Evolutionary conservation across 345 rosid species (phyloP), one percentile per base, ranked within the genome.

Genomic region (Bruguiera parviflora): DNA sequence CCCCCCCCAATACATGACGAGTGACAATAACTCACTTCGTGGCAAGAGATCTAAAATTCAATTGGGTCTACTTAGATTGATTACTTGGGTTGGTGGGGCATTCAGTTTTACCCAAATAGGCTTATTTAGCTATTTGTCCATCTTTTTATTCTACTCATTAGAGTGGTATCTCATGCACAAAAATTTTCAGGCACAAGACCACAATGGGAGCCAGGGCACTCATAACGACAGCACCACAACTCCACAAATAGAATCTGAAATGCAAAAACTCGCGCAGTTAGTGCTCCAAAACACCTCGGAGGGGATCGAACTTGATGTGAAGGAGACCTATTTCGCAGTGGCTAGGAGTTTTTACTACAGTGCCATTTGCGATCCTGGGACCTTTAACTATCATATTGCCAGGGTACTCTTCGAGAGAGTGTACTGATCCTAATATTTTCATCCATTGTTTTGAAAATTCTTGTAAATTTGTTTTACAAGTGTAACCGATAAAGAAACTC

Each of bases 371-470:
- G 88, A 78, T 59, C 77, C 79, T 37, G 82, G 72, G 37, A 83
- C 80, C 4, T 53, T 85, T 51, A 79, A 86, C 58, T 68, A 73
- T 69, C 94, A 92, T 70, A 84, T 87, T 59, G 72, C 80, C 61
- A 89, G 86, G 82, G 86, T 88, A 27, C 87, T 92, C 66, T 88
- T 87, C 63, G 79, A 89, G 64, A 84, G 73, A 75, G 81, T 88
- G 8, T 32, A 79, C 20, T 78, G 68, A 76, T 71, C 19, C 16
- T 56, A 56, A 56, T 56, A 56, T 15, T 21, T 24, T 21, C 10
- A 27, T 10, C 13, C 28, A 3, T 24, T 9, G 16, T 56, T 10
- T 6, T 27, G 5, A 24, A 27, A 1, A 3, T 56, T 56, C 59
- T 24, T 56, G 59, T 56, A 21, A 24, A 24, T 24, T 4, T 2